Evolutionary conservation across 2,329 filamentous ascomycete species (phyloP).

Genomic region (Kalaharituber pfeilii): DNA sequence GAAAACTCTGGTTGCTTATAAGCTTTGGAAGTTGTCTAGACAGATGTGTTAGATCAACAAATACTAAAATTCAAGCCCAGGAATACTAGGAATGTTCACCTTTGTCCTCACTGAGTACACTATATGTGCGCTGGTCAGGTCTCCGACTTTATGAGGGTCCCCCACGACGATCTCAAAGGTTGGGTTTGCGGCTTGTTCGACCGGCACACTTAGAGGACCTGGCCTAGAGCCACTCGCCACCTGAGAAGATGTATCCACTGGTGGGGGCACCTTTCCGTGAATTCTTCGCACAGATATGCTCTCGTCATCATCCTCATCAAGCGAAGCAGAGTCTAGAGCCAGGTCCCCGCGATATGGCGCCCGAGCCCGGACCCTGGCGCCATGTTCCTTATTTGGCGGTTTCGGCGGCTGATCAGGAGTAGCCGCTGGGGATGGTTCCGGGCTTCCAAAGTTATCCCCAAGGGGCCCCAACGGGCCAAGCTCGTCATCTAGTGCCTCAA

Average conservation of each 20-base stretch:
- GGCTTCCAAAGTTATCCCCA: conserved; percentile 30
- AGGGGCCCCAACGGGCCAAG: conserved; percentile 60
- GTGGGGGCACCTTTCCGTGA: conserved; percentile 45
- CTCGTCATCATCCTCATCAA: conserved; percentile 48
- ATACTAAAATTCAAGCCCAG: not conserved
- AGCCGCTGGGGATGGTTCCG: conserved; percentile 20
- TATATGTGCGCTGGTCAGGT: conserved; percentile 90
- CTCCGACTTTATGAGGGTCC: conserved; percentile 94
- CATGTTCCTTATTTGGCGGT: conserved; percentile 48
- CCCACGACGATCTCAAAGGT: conserved; percentile 81
- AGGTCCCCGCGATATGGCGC: conserved; percentile 29
- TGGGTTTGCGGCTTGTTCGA: conserved; percentile 87
- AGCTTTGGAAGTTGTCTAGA: conserved; percentile 80
- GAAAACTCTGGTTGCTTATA: conserved; percentile 86
- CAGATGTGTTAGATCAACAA: not conserved
- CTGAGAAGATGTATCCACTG: conserved; percentile 36
- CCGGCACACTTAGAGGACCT: conserved; percentile 60
- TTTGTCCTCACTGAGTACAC: conserved; percentile 92
- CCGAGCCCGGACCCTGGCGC: conserved; percentile 36
- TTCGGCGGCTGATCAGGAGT: conserved; percentile 44
- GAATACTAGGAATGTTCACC: conserved; percentile 35
- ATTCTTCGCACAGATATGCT: conserved; percentile 29
- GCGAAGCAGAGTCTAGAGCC: conserved; percentile 48
- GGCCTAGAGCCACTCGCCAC: conserved; percentile 34
- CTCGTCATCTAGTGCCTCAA: conserved; percentile 58